phyloP scores from a whole-genome alignment of 306 rosid species.

The Vigna nakashimae region DNA sequence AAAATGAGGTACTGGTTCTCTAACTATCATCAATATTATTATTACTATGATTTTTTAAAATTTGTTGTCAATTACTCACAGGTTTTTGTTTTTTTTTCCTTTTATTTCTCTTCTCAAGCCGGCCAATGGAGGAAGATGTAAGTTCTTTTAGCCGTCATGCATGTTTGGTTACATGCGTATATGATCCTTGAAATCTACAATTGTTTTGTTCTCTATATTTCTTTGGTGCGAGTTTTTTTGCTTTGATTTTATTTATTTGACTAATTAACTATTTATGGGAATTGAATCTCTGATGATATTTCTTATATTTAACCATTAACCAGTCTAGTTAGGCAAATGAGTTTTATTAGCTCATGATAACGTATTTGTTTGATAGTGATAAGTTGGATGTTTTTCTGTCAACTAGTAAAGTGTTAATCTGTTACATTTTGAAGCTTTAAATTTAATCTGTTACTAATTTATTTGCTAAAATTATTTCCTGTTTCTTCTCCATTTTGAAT shows the following conservation, averaged over 20 bases:
- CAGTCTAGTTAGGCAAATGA: background rate
- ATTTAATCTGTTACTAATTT: no score
- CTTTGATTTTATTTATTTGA: background rate
- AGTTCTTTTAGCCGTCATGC: slow-evolving; percentile 40
- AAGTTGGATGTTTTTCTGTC: background rate
- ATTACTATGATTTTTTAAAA: background rate
- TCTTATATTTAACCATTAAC: no score
- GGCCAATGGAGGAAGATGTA: slow-evolving; percentile 92
- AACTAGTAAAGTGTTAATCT: background rate
- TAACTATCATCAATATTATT: background rate
- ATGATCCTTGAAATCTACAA: background rate
- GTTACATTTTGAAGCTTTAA: background rate
- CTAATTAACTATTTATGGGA: background rate
- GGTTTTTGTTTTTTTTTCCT: background rate
- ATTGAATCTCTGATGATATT: no score
- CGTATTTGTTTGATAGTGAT: no score
- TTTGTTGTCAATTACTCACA: slow-evolving; percentile 23
- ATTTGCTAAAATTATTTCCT: background rate
- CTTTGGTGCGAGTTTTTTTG: background rate
- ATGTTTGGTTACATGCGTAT: background rate
- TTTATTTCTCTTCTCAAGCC: slow-evolving; percentile 45
- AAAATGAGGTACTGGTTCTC: slow-evolving; percentile 49
- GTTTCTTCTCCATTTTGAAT: background rate
- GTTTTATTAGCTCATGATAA: background rate
- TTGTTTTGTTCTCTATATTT: background rate